Base-by-base conservation (phyloP, 768 basidiomycete genomes). In the Pleurotus ostreatus region DNA sequence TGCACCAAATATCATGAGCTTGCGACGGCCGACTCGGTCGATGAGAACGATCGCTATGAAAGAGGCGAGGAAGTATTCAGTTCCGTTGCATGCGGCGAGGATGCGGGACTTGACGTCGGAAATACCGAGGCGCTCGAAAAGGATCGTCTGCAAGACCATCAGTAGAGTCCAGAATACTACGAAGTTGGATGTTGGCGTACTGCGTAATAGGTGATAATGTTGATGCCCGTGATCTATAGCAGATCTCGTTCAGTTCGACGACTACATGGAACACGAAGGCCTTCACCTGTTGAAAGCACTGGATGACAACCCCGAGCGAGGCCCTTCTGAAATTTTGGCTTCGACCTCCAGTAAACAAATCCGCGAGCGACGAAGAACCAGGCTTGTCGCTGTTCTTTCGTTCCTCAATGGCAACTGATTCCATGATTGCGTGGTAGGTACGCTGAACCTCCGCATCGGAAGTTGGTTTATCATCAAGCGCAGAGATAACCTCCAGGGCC, bases 301-400 rank as follows among this genome's bases (percentile, higher is more conserved):
- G 85, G 46, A 79, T 78, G 46, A 78, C 68, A 18, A 86, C 71
- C 2, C 80, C 86, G 46, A 86, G 64, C 46, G 74, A 65, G 13
- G 80, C 79, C 43, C 85, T 72, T 43, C 83, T 71, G 68, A 86
- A 82, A 67, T 87, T 85, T 64, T 87, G 85, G 18, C 69, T 70
- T 23, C 77, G 79, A 0, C 85, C 84, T 22, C 76, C 70, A 1
- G 76, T 78, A 60, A 85, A 79, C 5, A 87, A 67, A 55, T 84
- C 82, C n/a, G 69, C 67, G 0, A 87, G 66, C 8, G 76, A 66
- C n/a, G 73, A 49, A 4, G 20, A 23, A 34, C 72, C 22, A 68
- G 68, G 12, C 48, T 57, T 41, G 59, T 46, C 39, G 23, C 8
- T 34, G 38, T 20, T 16, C 46, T 57, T 25, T 20, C 43, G 22